Percentiles rank a stretch among this genome's conserved stretches.
Conservation (phyloP, 148 eudicot genomes). For the Beta vulgaris region DNA sequence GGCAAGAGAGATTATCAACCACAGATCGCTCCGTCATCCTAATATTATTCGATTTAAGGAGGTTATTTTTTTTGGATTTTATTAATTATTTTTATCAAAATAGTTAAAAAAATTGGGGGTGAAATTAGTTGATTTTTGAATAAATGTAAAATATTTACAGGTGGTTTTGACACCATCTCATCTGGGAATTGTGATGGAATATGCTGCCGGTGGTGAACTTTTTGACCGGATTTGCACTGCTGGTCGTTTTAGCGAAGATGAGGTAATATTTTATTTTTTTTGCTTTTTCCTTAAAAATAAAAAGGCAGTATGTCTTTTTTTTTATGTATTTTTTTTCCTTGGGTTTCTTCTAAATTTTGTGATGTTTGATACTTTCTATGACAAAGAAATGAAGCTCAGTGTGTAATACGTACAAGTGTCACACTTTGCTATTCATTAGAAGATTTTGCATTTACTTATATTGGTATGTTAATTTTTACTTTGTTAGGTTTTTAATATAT, state of each 20-base stretch:
- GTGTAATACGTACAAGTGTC: no score
- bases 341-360: neutral
- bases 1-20: conserved; percentile 67
- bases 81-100: neutral
- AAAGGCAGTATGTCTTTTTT: no score
- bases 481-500: no score
- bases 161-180: conserved; percentile 74
- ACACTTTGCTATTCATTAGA: no score
- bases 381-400: no score
- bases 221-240: conserved; percentile 69
- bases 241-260: conserved; percentile 70
- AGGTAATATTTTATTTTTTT: conserved; percentile 26
- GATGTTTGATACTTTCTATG: no score
- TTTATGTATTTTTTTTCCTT: neutral
- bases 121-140: neutral
- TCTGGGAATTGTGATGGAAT: conserved; percentile 77
- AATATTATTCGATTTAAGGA: conserved; percentile 73
- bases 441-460: no score
- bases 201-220: conserved; percentile 79
- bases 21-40: conserved; percentile 69
- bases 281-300: neutral
- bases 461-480: no score
- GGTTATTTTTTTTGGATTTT: conserved; percentile 23
- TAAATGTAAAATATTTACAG: conserved; percentile 19
- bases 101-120: neutral